Evolutionary conservation across 192 early-diverging fungal genomes (phyloP), one percentile per base, ranked within the genome.

Genomic region (Jimgerdemannia flammicorona): DNA sequence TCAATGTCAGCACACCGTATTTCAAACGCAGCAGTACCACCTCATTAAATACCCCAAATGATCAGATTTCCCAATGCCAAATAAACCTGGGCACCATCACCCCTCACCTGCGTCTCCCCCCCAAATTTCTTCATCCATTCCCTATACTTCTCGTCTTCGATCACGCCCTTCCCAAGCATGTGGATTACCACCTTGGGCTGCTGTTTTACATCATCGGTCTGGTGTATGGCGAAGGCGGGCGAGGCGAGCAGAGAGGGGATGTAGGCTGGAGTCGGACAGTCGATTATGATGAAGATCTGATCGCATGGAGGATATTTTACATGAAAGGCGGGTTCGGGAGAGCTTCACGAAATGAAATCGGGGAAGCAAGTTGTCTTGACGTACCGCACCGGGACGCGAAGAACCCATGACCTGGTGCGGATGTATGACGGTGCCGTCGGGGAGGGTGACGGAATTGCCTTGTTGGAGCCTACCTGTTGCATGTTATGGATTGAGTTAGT

Each of bases 51-150:
- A 29, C 29, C 29, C 29, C 29, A 29, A 63, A 70, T 17, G 4
- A 20, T 20, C 43, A 59, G 6, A 59, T 59, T 59, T 2, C 14
- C 49, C 49, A 59, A 14, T 10, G 49, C 14, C 49, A 59, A 59
- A 59, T 59, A 10, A 59, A 59, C 14, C 49, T 10, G 8, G 8
- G 14, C 2, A 59, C 14, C 7, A 67, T 40, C 17, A 44, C 18
- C 9, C 44, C 17, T 64, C 76, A 90, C 89, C 77, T 89, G 76
- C n/a, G 91, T 91, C 40, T 90, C 77, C 17, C 81, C 14, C 4
- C 88, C 90, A 77, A 96, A 97, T 20, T 76, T 81, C 41, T 84
- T 78, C 80, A 94, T 93, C 96, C 95, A 97, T 40, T 70, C 80
- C 44, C 78, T 78, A 85, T 97, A 97, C 42, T 82, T 75, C 11